Base-by-base conservation (phyloP, 768 basidiomycete species). In the Boletus vermiculosoides region DNA sequence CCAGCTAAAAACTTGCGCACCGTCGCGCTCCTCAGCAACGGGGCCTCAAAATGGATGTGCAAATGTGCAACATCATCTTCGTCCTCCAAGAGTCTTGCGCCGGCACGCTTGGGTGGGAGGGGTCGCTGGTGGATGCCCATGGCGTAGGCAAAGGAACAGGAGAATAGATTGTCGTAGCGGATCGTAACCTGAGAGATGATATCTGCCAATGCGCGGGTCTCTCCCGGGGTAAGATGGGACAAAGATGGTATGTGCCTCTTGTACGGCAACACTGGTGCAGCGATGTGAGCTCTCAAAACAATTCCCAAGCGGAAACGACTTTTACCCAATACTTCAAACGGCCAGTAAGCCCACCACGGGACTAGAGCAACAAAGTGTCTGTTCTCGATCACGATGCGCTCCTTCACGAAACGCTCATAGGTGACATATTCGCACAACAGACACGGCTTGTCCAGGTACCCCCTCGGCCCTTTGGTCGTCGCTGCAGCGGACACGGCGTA, bases 321-420 rank as follows among this genome's bases (percentile, higher is more conserved):
- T 64, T 63, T 31, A 88, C 90, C 68, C 63, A 95, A 73, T 18
- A 87, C 78, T 70, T 97, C 94, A 67, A 86, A 97, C 0, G 94
- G 94, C 94, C 94, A 97, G 33, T 83, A 83, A 7, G 94, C 94
- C 94, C 94, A 97, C 87, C 92, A 96, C 2, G 94, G 94, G 4
- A 95, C 93, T 2, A 96, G 66, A 0, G 87, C 92, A 3, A 90
- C 78, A 83, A 92, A 97, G 65, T 88, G 80, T 18, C 84, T 81
- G 64, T 91, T 90, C 68, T 79, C 75, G 34, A 86, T 68, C 3
- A 95, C 86, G 40, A 93, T 73, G 12, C 94, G 83, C 15, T 83
- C 80, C 53, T 78, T 71, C 25, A 74, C 67, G n/a, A 65, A 68
- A 9, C 83, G 69, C 70, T 95, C 92, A 40, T 82, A 78, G 51